Evolutionary conservation across 176 grass and related monocot species (phyloP), one percentile per base, ranked within the genome.

Genomic region (Panicum miliaceum): DNA sequence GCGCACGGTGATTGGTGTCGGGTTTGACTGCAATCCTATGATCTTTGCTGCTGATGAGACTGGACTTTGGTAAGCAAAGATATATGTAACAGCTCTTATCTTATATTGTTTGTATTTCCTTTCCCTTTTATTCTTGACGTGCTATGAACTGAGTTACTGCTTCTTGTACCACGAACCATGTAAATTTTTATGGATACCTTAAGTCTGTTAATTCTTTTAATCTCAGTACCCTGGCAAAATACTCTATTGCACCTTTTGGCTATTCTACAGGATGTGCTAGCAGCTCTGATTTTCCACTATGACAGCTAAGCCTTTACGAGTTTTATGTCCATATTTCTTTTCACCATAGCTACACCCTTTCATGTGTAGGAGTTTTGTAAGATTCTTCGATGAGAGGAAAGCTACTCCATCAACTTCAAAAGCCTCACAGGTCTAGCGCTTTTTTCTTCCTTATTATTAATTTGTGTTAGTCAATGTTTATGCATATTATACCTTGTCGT

Each of bases 21-120:
- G 97, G 68, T 99, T 99, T 92, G 97, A 99, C 75, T 99, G 91
- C 93, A 99, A 99, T 76, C 97, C 97, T 66, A 79, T 96, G 91
- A 81, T 99, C 78, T 99, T 99, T 60, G 67, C 84, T 87, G 77
- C 91, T 75, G 97, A 99, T 84, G 91, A 94, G 77, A 96, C 93
- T 86, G 97, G 97, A 53, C 78, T 99, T 54, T 99, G 97, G 97
- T 99, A 94, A 89, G 90, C 61, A 86, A 67, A 79, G 34, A 64
- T 46, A 53, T 64, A 77, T 45, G 77, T 75, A 62, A 4, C 19
- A 84, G n/a, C 22, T 57, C 32, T 10, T 76, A 41, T 57, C 35
- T 77, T 89, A 23, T 73, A 34, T 79, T 80, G 34, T 25, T 58
- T 81, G 19, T 27, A n/a, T 23, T 72, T 71, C 37, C 12, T 23